Percentiles rank a stretch among this genome's conserved stretches.
phyloP scores from a whole-genome alignment of 2,329 filamentous ascomycete genomes.

The Penicillium verrucosum region DNA sequence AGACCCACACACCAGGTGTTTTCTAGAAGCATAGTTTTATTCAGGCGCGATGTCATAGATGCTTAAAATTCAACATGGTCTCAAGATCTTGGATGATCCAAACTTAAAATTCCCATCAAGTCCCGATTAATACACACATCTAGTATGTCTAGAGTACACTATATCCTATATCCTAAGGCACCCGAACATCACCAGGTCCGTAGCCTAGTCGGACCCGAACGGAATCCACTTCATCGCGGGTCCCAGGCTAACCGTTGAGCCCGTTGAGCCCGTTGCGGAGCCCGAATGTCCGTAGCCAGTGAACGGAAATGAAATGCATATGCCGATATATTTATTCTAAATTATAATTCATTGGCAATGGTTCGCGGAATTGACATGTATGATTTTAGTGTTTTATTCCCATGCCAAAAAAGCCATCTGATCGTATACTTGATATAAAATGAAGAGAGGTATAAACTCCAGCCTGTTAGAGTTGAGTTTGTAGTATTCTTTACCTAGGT shows the following conservation, averaged over 20 bases:
- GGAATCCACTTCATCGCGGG: slow-evolving; percentile 8
- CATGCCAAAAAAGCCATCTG: slow-evolving; percentile 3
- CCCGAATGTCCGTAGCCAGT: not conserved
- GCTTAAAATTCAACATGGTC: no score
- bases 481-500: not conserved
- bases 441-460: not conserved
- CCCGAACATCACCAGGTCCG: not conserved
- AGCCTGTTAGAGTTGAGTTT: not conserved
- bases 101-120: not conserved
- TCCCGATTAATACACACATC: not conserved
- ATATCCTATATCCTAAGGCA: not conserved
- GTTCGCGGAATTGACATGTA: not conserved
- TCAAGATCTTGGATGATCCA: not conserved
- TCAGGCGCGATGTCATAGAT: not conserved
- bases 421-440: slow-evolving; percentile 5
- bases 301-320: not conserved
- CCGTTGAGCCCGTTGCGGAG: slow-evolving; percentile 22
- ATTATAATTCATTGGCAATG: not conserved
- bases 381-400: not conserved
- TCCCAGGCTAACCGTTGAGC: slow-evolving; percentile 14
- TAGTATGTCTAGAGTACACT: not conserved
- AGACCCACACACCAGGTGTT: not conserved
- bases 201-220: not conserved
- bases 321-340: not conserved
- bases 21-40: not conserved